A percentile compares a stretch with the other conserved stretches of the same genome.
phyloP scores from a whole-genome alignment of 306 rosid species.

The Senna siamea region DNA sequence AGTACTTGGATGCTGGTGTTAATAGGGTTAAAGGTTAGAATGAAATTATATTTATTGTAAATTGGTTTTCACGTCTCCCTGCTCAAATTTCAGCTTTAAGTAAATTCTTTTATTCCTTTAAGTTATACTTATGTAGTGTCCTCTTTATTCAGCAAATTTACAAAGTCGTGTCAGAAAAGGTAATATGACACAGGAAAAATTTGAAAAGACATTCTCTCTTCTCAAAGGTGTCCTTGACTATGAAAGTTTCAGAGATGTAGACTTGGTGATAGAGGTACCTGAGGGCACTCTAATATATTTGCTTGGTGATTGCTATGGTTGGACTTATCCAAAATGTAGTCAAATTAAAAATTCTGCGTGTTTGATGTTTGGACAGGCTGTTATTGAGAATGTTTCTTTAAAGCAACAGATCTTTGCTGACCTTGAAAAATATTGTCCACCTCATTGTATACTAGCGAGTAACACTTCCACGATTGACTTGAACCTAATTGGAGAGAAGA shows the following conservation, averaged over 20 bases:
- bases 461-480: constrained; percentile 98
- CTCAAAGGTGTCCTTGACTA: constrained; percentile 78
- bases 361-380: constrained; percentile 75
- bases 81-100: constrained; percentile 19
- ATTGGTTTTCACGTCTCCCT: constrained; percentile 19
- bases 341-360: constrained; percentile 30
- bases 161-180: constrained; percentile 90
- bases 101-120: constrained; percentile 7
- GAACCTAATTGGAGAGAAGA: constrained; percentile 85
- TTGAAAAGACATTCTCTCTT: constrained; percentile 72
- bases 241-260: constrained; percentile 84
- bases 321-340: constrained; percentile 23
- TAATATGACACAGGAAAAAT: constrained; percentile 68
- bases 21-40: constrained; percentile 83
- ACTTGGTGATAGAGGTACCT: constrained; percentile 94
- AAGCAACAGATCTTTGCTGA: constrained; percentile 94
- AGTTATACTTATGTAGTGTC: constrained; percentile 10
- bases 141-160: constrained; percentile 75
- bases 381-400: constrained; percentile 81
- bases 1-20: constrained; percentile 87
- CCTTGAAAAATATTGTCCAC: constrained; percentile 87
- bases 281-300: constrained; percentile 20
- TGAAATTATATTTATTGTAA: constrained; percentile 11
- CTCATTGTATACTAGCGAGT: constrained; percentile 90
- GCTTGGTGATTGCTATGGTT: constrained; percentile 10